phyloP scores from a whole-genome alignment of 2,329 filamentous ascomycete genomes.

The Pyricularia pennisetigena region DNA sequence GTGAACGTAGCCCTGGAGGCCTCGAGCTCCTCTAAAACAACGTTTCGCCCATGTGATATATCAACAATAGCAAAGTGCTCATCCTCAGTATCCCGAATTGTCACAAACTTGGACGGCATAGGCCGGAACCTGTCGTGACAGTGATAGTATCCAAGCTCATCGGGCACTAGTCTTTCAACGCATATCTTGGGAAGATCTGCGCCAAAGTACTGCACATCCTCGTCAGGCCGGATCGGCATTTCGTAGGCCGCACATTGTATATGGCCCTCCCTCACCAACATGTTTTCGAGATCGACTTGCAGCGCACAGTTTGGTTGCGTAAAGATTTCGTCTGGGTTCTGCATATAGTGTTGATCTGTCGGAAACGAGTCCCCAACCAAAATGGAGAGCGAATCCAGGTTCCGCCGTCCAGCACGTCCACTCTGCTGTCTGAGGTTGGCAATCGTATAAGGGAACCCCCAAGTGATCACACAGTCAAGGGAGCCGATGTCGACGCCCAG shows the following conservation, averaged over 20 bases:
- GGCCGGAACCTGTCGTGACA: slow-evolving; percentile 84
- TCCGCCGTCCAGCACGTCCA: slow-evolving; percentile 80
- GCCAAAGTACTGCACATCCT: slow-evolving; percentile 74
- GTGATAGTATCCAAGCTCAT: slow-evolving; percentile 77
- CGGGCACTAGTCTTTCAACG: slow-evolving; percentile 61
- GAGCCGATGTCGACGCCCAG: slow-evolving; percentile 92
- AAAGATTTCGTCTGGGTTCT: slow-evolving; percentile 88
- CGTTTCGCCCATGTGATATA: slow-evolving; percentile 70
- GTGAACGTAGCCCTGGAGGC: slow-evolving; percentile 92
- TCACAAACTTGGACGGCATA: slow-evolving; percentile 69
- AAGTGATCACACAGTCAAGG: slow-evolving; percentile 85
- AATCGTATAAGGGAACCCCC: slow-evolving; percentile 93
- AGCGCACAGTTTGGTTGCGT: slow-evolving; percentile 82
- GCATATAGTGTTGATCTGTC: slow-evolving; percentile 95
- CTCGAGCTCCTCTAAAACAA: slow-evolving; percentile 91
- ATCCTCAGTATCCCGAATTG: slow-evolving; percentile 80
- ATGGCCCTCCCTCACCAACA: slow-evolving; percentile 86
- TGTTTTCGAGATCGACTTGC: slow-evolving; percentile 84
- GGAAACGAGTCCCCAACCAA: slow-evolving; percentile 83
- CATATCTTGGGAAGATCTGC: slow-evolving; percentile 62
- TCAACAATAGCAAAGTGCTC: slow-evolving; percentile 93
- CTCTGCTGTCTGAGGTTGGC: slow-evolving; percentile 92
- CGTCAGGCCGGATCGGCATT: slow-evolving; percentile 75
- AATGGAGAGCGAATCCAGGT: slow-evolving; percentile 86
- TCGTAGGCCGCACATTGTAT: slow-evolving; percentile 93